Conservation (phyloP, 306 rosid genomes). For the Adenanthera pavonina region DNA sequence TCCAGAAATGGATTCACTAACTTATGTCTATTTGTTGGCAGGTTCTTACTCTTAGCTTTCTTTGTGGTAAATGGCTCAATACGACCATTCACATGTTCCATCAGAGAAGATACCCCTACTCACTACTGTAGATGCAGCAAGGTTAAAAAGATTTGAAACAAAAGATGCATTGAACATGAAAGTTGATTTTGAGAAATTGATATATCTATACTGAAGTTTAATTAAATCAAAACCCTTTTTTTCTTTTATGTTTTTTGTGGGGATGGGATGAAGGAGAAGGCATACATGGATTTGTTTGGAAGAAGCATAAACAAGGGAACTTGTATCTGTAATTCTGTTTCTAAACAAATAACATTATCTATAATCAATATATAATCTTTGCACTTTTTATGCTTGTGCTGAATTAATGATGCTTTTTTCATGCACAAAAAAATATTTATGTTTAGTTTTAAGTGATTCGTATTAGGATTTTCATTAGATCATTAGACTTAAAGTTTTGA, state of each 20-base stretch:
- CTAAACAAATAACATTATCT: background rate
- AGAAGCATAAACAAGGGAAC: constrained; percentile 5
- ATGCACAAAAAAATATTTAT: background rate
- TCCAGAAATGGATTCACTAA: background rate
- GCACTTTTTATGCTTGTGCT: background rate
- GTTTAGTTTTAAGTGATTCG: background rate
- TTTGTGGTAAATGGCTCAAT: background rate
- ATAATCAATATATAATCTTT: background rate
- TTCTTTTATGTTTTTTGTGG: background rate
- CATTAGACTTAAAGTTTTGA: background rate
- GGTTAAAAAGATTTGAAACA: background rate
- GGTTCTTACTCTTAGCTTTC: background rate
- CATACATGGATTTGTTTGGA: background rate
- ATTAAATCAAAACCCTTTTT: background rate
- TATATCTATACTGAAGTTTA: background rate
- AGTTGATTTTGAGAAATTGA: background rate
- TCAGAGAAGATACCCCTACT: background rate
- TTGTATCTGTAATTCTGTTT: background rate
- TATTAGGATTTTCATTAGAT: background rate
- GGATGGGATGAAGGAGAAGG: background rate
- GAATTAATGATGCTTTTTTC: background rate
- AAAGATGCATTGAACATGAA: background rate
- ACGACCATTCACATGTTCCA: background rate
- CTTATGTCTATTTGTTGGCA: background rate
- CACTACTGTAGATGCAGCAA: background rate